A percentile compares a stretch with the other conserved stretches of the same genome.
These are phyloP conservation scores for Tanozyma kutaoensis DNA, from an alignment of 805 yeast genomes.

Conservation along the genomic window DNA sequence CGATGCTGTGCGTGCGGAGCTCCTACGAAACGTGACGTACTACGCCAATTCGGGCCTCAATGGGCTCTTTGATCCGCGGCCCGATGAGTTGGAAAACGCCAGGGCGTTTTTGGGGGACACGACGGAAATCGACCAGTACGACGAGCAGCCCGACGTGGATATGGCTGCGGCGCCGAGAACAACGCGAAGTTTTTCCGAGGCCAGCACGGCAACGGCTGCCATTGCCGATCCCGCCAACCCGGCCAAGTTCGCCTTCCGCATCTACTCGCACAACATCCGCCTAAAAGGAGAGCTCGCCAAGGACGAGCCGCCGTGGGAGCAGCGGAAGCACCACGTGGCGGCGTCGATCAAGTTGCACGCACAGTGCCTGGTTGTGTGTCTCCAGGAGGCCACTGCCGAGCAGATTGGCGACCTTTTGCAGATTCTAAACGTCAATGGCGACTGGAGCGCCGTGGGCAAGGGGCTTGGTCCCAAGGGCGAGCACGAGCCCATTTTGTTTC, in stretches of 20 bases:
- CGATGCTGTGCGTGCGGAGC: too few relatives aligned
- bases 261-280: constrained; percentile 23
- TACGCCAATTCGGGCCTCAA: too few relatives aligned
- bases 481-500: constrained; percentile 7
- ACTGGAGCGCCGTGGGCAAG: constrained; percentile 8
- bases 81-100: too few relatives aligned
- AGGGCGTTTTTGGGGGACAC: constrained; percentile 13
- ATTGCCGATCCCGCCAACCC: not conserved
- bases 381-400: constrained; percentile 8
- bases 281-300: constrained; percentile 12
- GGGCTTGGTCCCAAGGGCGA: constrained; percentile 7
- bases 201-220: not conserved
- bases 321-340: constrained; percentile 7
- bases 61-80: too few relatives aligned
- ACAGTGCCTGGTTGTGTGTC: constrained; percentile 7
- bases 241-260: constrained; percentile 7
- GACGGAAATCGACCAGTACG: constrained; percentile 7
- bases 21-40: too few relatives aligned
- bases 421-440: constrained; percentile 7
- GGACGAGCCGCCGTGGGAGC: constrained; percentile 15
- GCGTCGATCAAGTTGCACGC: constrained; percentile 9
- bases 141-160: constrained; percentile 7
- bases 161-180: not conserved
- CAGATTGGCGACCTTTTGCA: constrained; percentile 7
- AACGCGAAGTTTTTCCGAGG: not conserved